Evolutionary conservation across 2,329 filamentous ascomycete genomes (phyloP).

Genomic region (Apiospora kogelbergensis): DNA sequence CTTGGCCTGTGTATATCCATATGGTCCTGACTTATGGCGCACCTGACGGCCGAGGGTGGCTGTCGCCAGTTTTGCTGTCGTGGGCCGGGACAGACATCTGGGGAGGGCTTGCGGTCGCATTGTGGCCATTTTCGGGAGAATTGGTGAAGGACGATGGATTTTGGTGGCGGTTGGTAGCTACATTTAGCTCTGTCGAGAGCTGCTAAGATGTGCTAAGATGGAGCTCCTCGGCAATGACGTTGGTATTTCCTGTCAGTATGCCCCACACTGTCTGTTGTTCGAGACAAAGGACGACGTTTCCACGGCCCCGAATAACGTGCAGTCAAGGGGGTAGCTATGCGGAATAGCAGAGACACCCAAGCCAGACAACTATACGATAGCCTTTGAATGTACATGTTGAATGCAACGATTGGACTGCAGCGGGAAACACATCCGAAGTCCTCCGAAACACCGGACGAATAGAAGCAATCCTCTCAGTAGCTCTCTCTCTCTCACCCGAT

Average conservation of each 20-base stretch:
- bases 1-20: slow-evolving; percentile 84
- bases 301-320: no score
- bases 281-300: no score
- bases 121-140: neutral
- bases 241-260: neutral
- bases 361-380: no score
- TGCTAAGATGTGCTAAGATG: slow-evolving; percentile 1
- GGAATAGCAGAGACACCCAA: no score
- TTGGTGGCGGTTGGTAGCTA: no score
- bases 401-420: neutral
- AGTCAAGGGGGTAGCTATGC: no score
- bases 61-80: slow-evolving; percentile 14
- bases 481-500: neutral
- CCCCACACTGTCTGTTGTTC: no score
- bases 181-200: neutral
- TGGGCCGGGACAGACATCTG: slow-evolving; percentile 11
- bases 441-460: neutral
- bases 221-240: slow-evolving; percentile 16
- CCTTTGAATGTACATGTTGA: no score
- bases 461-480: neutral
- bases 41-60: slow-evolving; percentile 29
- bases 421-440: neutral
- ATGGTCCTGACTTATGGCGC: slow-evolving; percentile 59
- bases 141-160: neutral
- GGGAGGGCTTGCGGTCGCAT: neutral